Base-by-base conservation (phyloP, 257 asterid genomes). In the Solanum medicagineum region DNA sequence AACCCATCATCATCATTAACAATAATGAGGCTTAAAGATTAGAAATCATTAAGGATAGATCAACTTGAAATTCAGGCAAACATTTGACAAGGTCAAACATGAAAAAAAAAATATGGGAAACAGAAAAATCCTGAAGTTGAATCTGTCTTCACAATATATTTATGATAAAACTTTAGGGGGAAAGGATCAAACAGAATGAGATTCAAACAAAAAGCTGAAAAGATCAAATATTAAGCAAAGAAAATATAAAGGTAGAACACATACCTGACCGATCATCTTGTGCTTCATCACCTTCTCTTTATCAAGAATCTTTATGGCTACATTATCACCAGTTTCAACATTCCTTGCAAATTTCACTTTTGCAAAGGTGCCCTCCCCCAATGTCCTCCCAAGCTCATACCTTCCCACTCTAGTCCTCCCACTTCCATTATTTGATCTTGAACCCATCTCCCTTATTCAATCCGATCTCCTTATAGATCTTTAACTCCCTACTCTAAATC, bases 261-360 rank as follows among this genome's bases (percentile, higher is more conserved):
- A 36, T 32, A 95, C 98, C 99, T 96, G 99, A 24, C 90, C 93
- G 80, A 93, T 92, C 99, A 96, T 96, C 94, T 93, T 94, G 89
- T 94, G 98, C 87, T 91, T 93, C 84, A 96, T 94, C 84, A 96
- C 90, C 92, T 94, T 96, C 83, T 96, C 99, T 86, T 94, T 96
- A 53, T 94, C 98, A 86, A 96, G 97, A 90, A 96, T 93, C 97
- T 96, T 96, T 89, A 96, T 93, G 20, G 99, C 99, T 60, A 96
- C 98, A 87, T 90, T 90, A 87, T 94, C 98, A 80, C 89, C 94
- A 0, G 98, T 94, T 80, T 93, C 95, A 70, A 90, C 60, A 86
- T 96, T 96, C 89, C 91, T 96, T 2, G 99, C 99, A 85, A 96
- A 96, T 90, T 96, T 96, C 83, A 96, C 98, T 86, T 96, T 96